These are phyloP conservation scores for Moricandia moricandioides DNA, from an alignment of 345 rosid genomes.

Conservation along the genomic window DNA sequence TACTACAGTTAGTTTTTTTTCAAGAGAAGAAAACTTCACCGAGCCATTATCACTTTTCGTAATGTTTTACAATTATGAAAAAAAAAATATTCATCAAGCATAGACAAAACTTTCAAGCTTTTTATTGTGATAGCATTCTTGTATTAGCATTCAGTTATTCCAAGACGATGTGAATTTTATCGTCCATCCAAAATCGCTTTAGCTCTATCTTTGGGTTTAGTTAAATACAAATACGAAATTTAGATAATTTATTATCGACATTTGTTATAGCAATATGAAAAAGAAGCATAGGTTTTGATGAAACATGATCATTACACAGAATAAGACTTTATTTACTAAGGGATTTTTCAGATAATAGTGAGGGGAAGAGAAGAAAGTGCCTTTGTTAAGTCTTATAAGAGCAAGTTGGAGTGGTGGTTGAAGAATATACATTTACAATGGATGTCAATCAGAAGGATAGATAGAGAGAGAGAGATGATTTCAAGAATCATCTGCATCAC, in stretches of 20 bases:
- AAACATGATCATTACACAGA: slow-evolving; percentile 7
- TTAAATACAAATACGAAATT: not conserved
- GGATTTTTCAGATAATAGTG: not conserved
- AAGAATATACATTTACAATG: slow-evolving; percentile 27
- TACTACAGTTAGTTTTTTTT: not conserved
- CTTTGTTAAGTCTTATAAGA: slow-evolving; percentile 7
- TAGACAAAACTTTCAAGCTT: not conserved
- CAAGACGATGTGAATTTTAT: not conserved
- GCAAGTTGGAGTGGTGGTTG: not conserved
- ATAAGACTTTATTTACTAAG: slow-evolving; percentile 25
- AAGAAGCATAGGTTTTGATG: not conserved
- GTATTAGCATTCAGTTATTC: not conserved
- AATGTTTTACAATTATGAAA: not conserved
- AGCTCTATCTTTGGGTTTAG: not conserved
- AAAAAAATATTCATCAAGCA: not conserved
- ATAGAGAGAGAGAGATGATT: not conserved
- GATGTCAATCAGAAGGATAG: slow-evolving; percentile 3
- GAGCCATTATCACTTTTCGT: not conserved
- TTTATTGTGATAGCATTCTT: not conserved
- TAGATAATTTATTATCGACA: not conserved
- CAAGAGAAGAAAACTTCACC: not conserved
- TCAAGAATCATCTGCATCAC: slow-evolving; percentile 93
- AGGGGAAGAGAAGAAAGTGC: not conserved
- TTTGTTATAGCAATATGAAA: slow-evolving; percentile 2
- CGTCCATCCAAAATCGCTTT: not conserved